Percentiles rank a stretch among this genome's conserved stretches.
phyloP scores from a whole-genome alignment of 768 basidiomycete species.

The Pulveroboletus sp. region DNA sequence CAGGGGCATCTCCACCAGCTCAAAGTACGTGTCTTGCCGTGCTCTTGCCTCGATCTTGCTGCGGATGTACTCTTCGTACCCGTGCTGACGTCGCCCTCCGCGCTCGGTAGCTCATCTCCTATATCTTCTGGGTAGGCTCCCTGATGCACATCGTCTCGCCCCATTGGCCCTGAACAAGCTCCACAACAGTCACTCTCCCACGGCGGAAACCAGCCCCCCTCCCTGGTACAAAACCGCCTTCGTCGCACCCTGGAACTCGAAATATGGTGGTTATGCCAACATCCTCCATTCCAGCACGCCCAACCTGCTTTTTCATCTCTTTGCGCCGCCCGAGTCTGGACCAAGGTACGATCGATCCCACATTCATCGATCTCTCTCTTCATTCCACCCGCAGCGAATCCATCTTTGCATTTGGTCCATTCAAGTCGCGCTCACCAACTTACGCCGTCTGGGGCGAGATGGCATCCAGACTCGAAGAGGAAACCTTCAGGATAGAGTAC shows the following conservation, averaged over 20 bases:
- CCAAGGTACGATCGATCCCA: constrained; percentile 29
- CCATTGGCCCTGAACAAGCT: constrained; percentile 27
- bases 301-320: constrained; percentile 68
- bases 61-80: constrained; percentile 24
- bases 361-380: constrained; percentile 14
- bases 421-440: constrained; percentile 40
- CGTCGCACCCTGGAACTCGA: constrained; percentile 28
- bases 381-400: constrained; percentile 37
- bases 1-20: constrained; percentile 53
- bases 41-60: constrained; percentile 10
- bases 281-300: constrained; percentile 59
- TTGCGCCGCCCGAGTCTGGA: constrained; percentile 69
- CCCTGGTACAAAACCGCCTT: constrained; percentile 29
- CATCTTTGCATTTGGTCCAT: constrained; percentile 26
- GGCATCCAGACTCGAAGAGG: constrained; percentile 68
- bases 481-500: constrained; percentile 79
- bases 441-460: constrained; percentile 76
- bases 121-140: constrained; percentile 40
- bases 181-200: constrained; percentile 28
- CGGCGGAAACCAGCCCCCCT: constrained; percentile 21
- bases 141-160: constrained; percentile 23
- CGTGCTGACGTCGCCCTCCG: constrained; percentile 23
- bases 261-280: constrained; percentile 38
- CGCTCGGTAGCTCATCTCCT: constrained; percentile 24
- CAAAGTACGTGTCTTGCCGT: constrained; percentile 38